Percentiles rank a stretch among this genome's conserved stretches.
Conservation (phyloP, 352 stramenopile genomes). For the Phytophthora fragariaefolia region DNA sequence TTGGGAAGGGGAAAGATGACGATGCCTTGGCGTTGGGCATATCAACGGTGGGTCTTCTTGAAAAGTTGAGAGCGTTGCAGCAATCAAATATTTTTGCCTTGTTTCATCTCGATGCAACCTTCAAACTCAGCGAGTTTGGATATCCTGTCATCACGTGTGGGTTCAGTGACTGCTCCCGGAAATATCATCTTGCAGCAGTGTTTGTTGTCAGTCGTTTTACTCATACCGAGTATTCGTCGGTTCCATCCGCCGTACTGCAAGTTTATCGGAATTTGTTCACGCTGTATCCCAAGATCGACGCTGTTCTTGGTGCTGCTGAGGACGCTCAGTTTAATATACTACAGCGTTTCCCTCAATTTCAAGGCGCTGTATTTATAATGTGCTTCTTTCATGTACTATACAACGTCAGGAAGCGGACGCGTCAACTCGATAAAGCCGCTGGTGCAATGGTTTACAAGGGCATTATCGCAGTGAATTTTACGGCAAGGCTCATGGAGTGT, state of each 20-base stretch:
- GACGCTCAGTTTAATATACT: neutral
- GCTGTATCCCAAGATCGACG: neutral
- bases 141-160: neutral
- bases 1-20: neutral
- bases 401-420: neutral
- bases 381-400: conserved; percentile 1
- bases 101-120: neutral
- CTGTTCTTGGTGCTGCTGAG: neutral
- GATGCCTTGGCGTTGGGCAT: neutral
- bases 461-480: neutral
- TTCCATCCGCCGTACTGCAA: neutral
- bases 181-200: neutral
- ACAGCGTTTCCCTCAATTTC: neutral
- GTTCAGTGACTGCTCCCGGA: neutral
- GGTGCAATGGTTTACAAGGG: neutral
- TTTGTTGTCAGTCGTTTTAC: neutral
- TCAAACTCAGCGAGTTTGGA: neutral
- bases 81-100: neutral
- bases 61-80: neutral
- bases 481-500: no score
- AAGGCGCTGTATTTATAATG: neutral
- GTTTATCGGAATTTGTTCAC: neutral
- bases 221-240: neutral
- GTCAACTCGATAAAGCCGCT: neutral
- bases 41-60: neutral